Evolutionary conservation across 1,284 basidiomycete species (phyloP), one percentile per base, ranked within the genome.

Genomic region (Ganoderma sinense): DNA sequence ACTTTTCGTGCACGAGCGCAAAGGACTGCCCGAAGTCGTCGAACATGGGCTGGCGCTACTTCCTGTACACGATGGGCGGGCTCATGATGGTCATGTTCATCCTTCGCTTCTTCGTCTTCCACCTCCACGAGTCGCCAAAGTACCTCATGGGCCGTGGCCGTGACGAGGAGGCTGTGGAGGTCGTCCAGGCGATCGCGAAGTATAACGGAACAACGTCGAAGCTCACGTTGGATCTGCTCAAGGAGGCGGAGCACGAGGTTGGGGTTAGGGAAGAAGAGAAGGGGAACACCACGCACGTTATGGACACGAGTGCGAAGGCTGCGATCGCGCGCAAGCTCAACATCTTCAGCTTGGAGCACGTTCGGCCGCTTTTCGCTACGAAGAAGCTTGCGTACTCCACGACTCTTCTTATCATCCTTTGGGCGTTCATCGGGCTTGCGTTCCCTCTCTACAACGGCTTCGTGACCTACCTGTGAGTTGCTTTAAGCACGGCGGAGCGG

Each of bases 41-140:
- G n/a, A 90, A 91, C 70, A 80, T 86, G 81, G 93, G 93, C 31
- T 94, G 93, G 93, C 84, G 93, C 14, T 93, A 92, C 77, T 89
- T 89, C 74, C 81, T 91, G 16, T 90, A 86, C 77, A 81, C 85
- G 26, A 86, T 91, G 79, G 89, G 89, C 16, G 89, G 87, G 2
- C 77, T 92, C 55, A 91, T 88, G 80, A 80, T 93, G 69, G 62
- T 89, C 40, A 82, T 92, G 55, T 94, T 89, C 83, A 74, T 87
- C 65, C 78, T 91, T 56, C 91, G 93, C 55, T 93, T 92, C 83
- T 87, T 91, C 78, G 81, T 91, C 63, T 94, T 94, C 83, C 83
- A 85, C n/a, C 86, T 95, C 63, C 83, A 90, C 68, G 93, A 95
- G 79, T 90, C 89, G 67, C 93, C 92, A 4, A 93, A 93, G 78